Conservation (phyloP, 2,329 filamentous ascomycete species). For the Alternaria panax region DNA sequence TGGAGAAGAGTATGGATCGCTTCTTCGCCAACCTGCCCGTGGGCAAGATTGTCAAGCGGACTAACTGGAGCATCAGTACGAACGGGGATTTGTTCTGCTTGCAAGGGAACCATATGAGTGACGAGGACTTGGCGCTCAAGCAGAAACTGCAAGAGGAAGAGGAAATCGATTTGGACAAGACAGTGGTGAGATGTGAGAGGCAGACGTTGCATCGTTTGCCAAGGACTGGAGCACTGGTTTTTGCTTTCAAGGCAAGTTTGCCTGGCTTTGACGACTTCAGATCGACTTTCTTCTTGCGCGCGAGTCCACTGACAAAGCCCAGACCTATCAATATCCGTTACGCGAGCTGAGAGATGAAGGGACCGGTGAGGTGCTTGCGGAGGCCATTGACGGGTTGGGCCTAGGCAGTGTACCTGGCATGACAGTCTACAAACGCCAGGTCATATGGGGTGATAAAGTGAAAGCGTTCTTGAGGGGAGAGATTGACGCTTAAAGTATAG, state of each 20-base stretch:
- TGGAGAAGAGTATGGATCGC: conserved; percentile 67
- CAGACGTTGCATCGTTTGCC: conserved; percentile 69
- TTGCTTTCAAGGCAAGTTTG: conserved; percentile 60
- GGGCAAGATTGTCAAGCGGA: conserved; percentile 63
- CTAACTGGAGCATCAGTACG: conserved; percentile 62
- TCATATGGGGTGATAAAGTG: conserved; percentile 65
- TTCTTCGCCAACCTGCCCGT: conserved; percentile 64
- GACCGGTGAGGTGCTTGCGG: conserved; percentile 59
- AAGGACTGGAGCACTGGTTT: conserved; percentile 62
- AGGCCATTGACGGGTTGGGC: conserved; percentile 66
- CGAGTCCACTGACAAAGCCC: background rate
- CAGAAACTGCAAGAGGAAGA: conserved; percentile 32
- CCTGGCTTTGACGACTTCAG: background rate
- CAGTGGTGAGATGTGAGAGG: conserved; percentile 62
- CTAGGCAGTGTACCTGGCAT: conserved; percentile 65
- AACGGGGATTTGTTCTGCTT: conserved; percentile 51
- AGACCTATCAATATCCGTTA: conserved; percentile 66
- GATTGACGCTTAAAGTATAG: conserved; percentile 19
- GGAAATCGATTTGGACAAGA: conserved; percentile 53
- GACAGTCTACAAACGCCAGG: conserved; percentile 64
- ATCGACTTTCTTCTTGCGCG: background rate
- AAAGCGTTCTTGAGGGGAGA: conserved; percentile 57
- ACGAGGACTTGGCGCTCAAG: conserved; percentile 38
- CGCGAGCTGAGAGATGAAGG: conserved; percentile 65
- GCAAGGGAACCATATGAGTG: conserved; percentile 54